Evolutionary conservation across 2,329 filamentous ascomycete species (phyloP), one percentile per base, ranked within the genome.

Genomic region (Neoscytalidium dimidiatum): DNA sequence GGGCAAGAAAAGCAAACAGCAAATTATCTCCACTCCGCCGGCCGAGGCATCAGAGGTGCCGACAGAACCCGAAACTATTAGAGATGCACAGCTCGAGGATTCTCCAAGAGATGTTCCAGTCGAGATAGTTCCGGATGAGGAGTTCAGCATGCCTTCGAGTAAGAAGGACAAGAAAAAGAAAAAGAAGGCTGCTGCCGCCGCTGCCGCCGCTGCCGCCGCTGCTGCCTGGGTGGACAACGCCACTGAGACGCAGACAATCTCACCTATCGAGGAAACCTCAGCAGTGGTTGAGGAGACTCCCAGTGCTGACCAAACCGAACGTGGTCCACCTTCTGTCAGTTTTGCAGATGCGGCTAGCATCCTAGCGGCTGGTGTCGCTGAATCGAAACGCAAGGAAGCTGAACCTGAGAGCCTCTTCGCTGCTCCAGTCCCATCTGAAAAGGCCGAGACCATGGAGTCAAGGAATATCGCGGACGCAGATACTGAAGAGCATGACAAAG

Each of bases 1-100:
- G 67, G 67, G 63, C 51, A 73, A 75, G 66, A 73, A 73, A 33
- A 69, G 69, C 64, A 71, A 67, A 23, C 48, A 43, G 48, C 61
- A 46, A 21, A 44, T 29, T n/a, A 48, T 57, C 23, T 57, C 62
- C 17, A 57, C 23, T 21, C n/a, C 43, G 66, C 53, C 70, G 68
- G 53, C 70, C 13, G 53, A 58, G 29, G 5, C 11, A 8, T 31
- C 53, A 4, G 38, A 58, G 41, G 4, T 3, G 2, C 17, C 28
- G 4, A 8, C 8, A 21, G 23, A 19, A 17, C n/a, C 17, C 3
- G 53, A 31, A 4, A 17, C 13, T 11, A 8, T 21, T 23, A 33
- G 17, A 6, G 53, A 31, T 11, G 9, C 26, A 3, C 38, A 21
- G 11, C 35, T 3, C n/a, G 53, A 31, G 13, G 53, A 58, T 3